Evolutionary conservation across 176 grass and related monocot species (phyloP), one percentile per base, ranked within the genome.

Genomic region (Triticum dicoccoides): DNA sequence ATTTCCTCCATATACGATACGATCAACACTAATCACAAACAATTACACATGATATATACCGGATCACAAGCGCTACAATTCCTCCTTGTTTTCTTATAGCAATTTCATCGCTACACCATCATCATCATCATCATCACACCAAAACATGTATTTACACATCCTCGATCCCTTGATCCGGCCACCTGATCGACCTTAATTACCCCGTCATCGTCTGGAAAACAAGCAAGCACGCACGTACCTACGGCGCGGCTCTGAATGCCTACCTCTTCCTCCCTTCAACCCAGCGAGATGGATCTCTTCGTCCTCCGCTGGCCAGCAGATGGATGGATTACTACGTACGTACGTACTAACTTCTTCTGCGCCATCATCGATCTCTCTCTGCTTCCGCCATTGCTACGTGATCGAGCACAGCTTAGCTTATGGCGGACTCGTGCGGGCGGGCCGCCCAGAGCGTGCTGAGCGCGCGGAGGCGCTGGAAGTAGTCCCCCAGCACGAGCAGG

Each of bases 401-500:
- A 3, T 44, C 42, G 18, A 58, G 54, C 2, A 21, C 5, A 8
- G 1, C 20, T 82, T 91, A 82, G 74, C 81, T 89, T 86, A 94
- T 62, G 1, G 88, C 94, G 2, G 90, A 74, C 84, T 96, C 90
- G 20, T 82, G 90, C 35, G 89, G 89, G 10, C 96, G 91, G 0
- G 91, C 80, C 25, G 84, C 90, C 93, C 93, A 98, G 13, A 96
- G 76, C 18, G 90, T 86, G 88, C 93, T 94, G 79, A 98, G 92
- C 56, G 88, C 83, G 12, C 96, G 91, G 79, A 98, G 91, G 29
- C 93, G 91, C 73, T 96, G 88, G 82, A 95, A 92, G 86, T 98
- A 96, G 82, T 98, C 96, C 32, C 96, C 91, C 18, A 98, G 77
- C 24, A 84, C 90, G 56, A 98, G 86, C 62, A 98, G 88, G 21